phyloP scores from a whole-genome alignment of 768 basidiomycete species.

The Daedaleopsis nitida region DNA sequence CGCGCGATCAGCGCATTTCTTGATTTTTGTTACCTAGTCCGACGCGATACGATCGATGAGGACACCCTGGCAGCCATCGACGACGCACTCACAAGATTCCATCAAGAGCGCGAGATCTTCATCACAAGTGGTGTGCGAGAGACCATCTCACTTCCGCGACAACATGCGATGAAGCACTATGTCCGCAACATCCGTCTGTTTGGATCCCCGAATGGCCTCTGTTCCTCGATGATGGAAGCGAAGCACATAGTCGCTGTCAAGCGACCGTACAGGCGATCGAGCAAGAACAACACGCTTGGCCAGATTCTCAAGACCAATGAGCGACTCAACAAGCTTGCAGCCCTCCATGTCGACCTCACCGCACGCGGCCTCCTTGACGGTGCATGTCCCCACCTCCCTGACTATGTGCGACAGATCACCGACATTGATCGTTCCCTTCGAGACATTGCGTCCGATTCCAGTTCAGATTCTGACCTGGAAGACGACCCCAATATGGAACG shows the following conservation, averaged over 20 bases:
- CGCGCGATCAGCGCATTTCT: slow-evolving; percentile 18
- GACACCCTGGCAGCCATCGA: slow-evolving; percentile 10
- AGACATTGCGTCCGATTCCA: neutral
- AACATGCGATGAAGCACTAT: slow-evolving; percentile 25
- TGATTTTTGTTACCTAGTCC: slow-evolving; percentile 29
- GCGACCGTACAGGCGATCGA: slow-evolving; percentile 25
- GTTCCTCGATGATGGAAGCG: slow-evolving; percentile 29
- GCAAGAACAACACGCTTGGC: slow-evolving; percentile 14
- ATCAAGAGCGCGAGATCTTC: slow-evolving; percentile 20
- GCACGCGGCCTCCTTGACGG: slow-evolving; percentile 17
- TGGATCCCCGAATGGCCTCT: slow-evolving; percentile 27
- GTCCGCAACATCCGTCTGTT: slow-evolving; percentile 16
- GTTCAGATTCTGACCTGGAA: neutral
- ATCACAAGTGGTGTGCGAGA: slow-evolving; percentile 16
- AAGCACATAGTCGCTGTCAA: slow-evolving; percentile 29
- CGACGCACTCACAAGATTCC: slow-evolving; percentile 18
- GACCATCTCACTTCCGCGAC: slow-evolving; percentile 26
- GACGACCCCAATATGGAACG: neutral
- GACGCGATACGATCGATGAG: slow-evolving; percentile 1
- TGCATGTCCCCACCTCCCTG: neutral
- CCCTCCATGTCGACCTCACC: slow-evolving; percentile 13
- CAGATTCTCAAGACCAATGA: slow-evolving; percentile 27
- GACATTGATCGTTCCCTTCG: neutral
- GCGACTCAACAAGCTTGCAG: slow-evolving; percentile 24
- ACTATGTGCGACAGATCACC: neutral